phyloP scores from a whole-genome alignment of 192 early-diverging fungal genomes.

The Blastocladiella britannica region DNA sequence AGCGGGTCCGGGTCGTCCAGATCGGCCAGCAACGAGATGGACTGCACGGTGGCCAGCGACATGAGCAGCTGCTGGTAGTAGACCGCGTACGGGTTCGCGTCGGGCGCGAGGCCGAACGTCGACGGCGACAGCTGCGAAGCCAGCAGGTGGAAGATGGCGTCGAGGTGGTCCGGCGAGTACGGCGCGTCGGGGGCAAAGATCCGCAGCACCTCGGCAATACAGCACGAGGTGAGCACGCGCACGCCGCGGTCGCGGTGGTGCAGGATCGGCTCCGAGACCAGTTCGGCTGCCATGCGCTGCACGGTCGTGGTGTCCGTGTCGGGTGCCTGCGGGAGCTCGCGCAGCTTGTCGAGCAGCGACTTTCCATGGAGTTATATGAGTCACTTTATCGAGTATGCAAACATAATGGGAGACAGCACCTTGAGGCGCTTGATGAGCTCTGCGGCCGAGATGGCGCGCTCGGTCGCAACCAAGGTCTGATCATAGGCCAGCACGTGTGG shows the following conservation, averaged over 20 bases:
- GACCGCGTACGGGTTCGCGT: slow-evolving; percentile 39
- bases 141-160: slow-evolving; percentile 66
- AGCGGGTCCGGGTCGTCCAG: slow-evolving; percentile 56
- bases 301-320: too few species aligned
- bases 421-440: slow-evolving; percentile 31
- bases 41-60: slow-evolving; percentile 63
- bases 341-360: slow-evolving; percentile 46
- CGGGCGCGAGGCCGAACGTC: slow-evolving; percentile 12
- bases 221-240: slow-evolving; percentile 50
- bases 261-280: slow-evolving; percentile 42
- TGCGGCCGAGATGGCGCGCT: slow-evolving; percentile 12
- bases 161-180: slow-evolving; percentile 53
- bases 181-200: slow-evolving; percentile 88
- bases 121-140: slow-evolving; percentile 49
- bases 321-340: slow-evolving; percentile 51
- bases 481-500: too few species aligned
- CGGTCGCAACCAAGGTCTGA: neutral
- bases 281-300: too few species aligned
- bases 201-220: slow-evolving; percentile 75
- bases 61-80: slow-evolving; percentile 72
- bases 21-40: slow-evolving; percentile 57
- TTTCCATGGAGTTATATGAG: neutral
- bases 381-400: neutral
- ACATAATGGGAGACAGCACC: slow-evolving; percentile 8
- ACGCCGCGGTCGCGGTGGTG: slow-evolving; percentile 65